Evolutionary conservation across 192 early-diverging fungal genomes (phyloP), one percentile per base, ranked within the genome.

Genomic region (Entomortierella lignicola): DNA sequence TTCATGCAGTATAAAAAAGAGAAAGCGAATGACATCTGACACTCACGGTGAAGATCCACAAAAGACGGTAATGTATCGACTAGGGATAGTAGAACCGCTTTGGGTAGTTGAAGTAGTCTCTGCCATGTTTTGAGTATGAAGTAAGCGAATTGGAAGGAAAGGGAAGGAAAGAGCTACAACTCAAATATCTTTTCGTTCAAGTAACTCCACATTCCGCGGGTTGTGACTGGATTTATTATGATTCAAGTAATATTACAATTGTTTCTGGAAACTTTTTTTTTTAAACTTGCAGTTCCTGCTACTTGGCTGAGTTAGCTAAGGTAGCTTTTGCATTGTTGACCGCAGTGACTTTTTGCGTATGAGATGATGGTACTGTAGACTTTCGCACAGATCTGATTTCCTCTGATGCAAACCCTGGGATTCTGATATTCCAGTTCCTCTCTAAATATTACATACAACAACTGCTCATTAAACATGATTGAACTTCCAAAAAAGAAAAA

Each of bases 371-470:
- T 25, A 92, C 85, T 3, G 81, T 81, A 10, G 90, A 68, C 62
- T 94, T 94, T 31, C 91, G 72, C n/a, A 92, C 81, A 18, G 91
- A 91, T 53, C 92, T 66, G 47, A 94, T 92, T 69, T 92, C 91
- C 72, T 94, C 92, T n/a, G 91, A 87, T 0, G 92, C 91, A 73
- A 94, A 95, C 13, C 94, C 94, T 55, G 94, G 94, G 70, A 96
- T 94, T 55, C 94, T 90, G 55, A 96, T 92, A 59, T 94, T 96
- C 93, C 92, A 96, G 69, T 93, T 96, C 20, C 93, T 88, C 83
- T 96, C 94, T 85, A 44, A 29, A 23, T 47, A 50, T 21, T 10
- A 0, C 2, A n/a, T 34, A 15, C 34, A 37, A 4, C 34, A 37
- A 37, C 34, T 37, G 34, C 5, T 37, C 10, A 37, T 7, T 10